phyloP scores from a whole-genome alignment of 805 yeast species.

The Starmerella asiatica region DNA sequence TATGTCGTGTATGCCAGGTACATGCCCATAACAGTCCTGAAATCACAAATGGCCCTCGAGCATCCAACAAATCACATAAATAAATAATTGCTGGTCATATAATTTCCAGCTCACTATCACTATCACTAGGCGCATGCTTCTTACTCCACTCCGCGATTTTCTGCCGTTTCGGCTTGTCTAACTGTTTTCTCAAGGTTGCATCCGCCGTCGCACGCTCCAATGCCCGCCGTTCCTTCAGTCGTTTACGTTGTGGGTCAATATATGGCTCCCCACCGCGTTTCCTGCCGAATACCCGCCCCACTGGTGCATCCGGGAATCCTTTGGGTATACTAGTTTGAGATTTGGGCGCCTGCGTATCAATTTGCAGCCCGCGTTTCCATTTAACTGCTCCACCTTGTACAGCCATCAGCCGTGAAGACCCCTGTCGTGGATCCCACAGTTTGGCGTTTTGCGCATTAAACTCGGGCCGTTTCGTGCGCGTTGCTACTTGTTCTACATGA shows the following conservation, averaged over 20 bases:
- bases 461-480: conserved; percentile 59
- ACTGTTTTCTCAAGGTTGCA: conserved; percentile 27
- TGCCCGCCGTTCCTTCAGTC: conserved; percentile 21
- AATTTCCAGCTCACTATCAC: conserved; percentile 1
- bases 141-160: too few relatives aligned
- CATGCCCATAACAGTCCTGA: too few relatives aligned
- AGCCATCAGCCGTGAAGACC: conserved; percentile 30
- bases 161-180: conserved; percentile 14
- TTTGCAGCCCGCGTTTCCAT: conserved; percentile 23
- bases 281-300: conserved; percentile 12
- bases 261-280: not conserved
- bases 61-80: too few relatives aligned
- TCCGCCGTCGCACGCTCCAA: conserved; percentile 25
- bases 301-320: conserved; percentile 14
- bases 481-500: conserved; percentile 46
- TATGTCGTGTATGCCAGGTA: too few relatives aligned
- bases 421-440: conserved; percentile 39
- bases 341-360: conserved; percentile 21
- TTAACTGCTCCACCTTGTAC: conserved; percentile 28
- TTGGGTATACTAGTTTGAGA: conserved; percentile 7
- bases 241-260: conserved; percentile 18
- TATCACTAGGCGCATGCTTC: too few relatives aligned
- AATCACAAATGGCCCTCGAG: too few relatives aligned
- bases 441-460: conserved; percentile 44
- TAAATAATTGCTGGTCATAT: not conserved